Evolutionary conservation across 148 eudicot species (phyloP).

Genomic region (Selenicereus undatus): DNA sequence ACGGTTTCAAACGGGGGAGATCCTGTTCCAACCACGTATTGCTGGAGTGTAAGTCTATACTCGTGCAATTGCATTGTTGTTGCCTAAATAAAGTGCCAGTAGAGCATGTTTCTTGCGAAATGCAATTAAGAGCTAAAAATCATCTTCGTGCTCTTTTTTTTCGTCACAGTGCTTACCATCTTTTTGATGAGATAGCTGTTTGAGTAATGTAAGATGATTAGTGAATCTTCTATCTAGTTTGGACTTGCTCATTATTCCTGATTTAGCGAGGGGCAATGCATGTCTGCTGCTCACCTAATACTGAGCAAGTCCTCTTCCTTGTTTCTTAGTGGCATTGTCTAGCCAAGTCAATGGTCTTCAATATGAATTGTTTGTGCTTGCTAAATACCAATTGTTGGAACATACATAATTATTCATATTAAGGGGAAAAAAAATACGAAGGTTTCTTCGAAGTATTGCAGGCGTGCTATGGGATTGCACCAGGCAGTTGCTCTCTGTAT

Average conservation of each 20-base stretch:
- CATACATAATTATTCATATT: background rate
- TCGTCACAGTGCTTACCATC: background rate
- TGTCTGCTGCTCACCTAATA: background rate
- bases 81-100: background rate
- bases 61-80: background rate
- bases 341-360: background rate
- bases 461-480: constrained; percentile 81
- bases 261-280: background rate
- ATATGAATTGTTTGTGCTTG: background rate
- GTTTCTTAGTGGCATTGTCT: background rate
- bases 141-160: background rate
- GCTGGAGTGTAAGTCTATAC: constrained; percentile 72
- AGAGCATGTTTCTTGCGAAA: background rate
- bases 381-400: background rate
- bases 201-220: background rate
- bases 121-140: background rate
- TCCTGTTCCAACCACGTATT: constrained; percentile 76
- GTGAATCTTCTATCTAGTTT: background rate
- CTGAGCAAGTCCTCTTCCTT: background rate
- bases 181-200: background rate
- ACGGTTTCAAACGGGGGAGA: constrained; percentile 89
- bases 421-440: no score
- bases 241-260: background rate
- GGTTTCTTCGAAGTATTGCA: constrained; percentile 21
- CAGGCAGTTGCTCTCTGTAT: constrained; percentile 86